phyloP scores from a whole-genome alignment of 495 filamentous ascomycete species.

The Aspergillus leporis region DNA sequence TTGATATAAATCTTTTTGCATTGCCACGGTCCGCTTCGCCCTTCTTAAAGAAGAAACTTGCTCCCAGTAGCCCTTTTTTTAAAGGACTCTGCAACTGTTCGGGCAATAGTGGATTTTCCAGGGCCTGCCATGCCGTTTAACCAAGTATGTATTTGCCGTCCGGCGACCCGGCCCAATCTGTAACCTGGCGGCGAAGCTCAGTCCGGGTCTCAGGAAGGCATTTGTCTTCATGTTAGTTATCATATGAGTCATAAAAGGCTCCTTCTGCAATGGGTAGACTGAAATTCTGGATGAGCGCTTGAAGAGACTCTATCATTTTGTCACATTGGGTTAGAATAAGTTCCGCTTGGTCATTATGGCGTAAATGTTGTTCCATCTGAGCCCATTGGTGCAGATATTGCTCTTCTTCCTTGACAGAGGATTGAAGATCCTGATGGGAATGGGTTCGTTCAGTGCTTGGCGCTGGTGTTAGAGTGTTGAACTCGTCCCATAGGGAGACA shows the following conservation, averaged over 20 bases:
- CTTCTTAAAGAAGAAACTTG: background rate
- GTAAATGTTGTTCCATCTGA: slow-evolving; percentile 1
- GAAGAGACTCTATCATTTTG: background rate
- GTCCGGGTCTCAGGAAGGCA: background rate
- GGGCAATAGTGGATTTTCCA: slow-evolving; percentile 1
- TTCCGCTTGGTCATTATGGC: slow-evolving; percentile 4
- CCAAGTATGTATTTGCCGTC: background rate
- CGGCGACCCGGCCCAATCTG: background rate
- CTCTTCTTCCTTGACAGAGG: slow-evolving; percentile 9
- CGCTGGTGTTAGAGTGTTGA: no score
- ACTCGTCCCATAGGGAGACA: no score
- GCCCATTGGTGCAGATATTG: slow-evolving; percentile 2
- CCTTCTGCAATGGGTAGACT: slow-evolving; percentile 9
- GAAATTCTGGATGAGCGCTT: background rate
- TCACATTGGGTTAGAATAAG: background rate
- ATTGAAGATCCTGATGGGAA: background rate
- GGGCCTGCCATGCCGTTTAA: background rate
- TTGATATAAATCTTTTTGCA: background rate
- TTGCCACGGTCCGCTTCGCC: background rate
- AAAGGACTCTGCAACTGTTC: background rate
- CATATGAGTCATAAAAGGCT: background rate
- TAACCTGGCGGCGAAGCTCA: background rate
- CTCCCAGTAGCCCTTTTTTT: background rate
- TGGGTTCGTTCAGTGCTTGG: no score
- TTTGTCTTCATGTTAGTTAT: background rate